phyloP scores from a whole-genome alignment of 2,329 filamentous ascomycete genomes.

The Pyricularia grisea region DNA sequence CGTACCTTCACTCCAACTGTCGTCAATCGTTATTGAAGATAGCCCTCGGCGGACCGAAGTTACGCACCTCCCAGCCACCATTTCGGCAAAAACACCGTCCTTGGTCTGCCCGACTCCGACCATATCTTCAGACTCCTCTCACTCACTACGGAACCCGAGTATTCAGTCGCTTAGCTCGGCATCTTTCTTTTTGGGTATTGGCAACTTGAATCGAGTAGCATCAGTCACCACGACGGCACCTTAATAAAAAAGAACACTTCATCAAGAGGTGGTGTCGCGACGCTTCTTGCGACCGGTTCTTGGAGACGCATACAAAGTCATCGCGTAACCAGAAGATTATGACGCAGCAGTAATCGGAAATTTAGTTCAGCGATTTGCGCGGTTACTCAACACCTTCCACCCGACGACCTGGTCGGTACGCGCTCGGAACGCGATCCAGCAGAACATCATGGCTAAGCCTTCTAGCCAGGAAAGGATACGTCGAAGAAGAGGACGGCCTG shows the following conservation, averaged over 20 bases:
- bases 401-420: not conserved
- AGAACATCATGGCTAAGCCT: not conserved
- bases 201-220: not conserved
- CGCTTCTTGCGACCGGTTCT: not conserved
- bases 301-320: not conserved
- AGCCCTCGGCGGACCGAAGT: not conserved
- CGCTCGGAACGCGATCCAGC: not conserved
- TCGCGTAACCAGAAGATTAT: not conserved
- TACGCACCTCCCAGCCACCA: not conserved
- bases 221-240: not conserved
- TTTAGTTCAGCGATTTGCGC: not conserved
- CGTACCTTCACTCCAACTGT: slow-evolving; percentile 7
- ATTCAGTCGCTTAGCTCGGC: not conserved
- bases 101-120: not conserved
- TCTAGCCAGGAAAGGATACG: slow-evolving; percentile 5
- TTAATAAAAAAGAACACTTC: not conserved
- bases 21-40: slow-evolving; percentile 7
- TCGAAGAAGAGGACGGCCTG: slow-evolving; percentile 8
- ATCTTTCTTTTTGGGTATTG: not conserved
- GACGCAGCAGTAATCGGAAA: not conserved
- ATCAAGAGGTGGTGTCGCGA: not conserved
- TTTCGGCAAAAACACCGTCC: not conserved
- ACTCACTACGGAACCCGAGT: not conserved
- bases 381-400: not conserved
- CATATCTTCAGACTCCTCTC: not conserved